Conservation (phyloP, 306 rosid genomes). For the Vicia sativa region DNA sequence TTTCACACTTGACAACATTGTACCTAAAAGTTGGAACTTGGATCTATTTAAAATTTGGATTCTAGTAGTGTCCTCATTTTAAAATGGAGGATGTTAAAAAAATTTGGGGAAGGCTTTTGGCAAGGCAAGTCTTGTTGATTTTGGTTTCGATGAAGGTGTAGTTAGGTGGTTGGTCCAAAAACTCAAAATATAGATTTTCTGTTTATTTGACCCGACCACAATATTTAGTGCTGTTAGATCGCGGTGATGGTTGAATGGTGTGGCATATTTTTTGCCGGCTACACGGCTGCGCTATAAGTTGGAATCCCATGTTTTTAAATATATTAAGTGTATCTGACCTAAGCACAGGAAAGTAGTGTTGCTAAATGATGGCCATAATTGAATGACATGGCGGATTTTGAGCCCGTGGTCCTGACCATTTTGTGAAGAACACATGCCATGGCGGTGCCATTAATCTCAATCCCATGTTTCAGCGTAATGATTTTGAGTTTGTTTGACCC, state of each 20-base stretch:
- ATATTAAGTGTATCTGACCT: no score
- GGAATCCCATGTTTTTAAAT: no score
- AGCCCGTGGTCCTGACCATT: no score
- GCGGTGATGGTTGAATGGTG: not conserved
- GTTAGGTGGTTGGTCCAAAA: slow-evolving; percentile 9
- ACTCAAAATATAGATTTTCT: not conserved
- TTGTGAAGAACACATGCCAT: no score
- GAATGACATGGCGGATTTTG: no score
- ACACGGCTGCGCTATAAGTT: no score
- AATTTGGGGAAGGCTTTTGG: not conserved
- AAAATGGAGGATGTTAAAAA: not conserved
- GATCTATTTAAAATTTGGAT: slow-evolving; percentile 6
- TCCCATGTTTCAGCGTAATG: no score
- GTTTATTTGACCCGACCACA: not conserved
- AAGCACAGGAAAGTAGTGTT: no score
- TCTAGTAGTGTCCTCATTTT: not conserved
- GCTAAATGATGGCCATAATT: no score
- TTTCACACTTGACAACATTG: slow-evolving; percentile 3
- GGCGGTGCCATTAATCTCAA: no score
- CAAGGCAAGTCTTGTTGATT: not conserved
- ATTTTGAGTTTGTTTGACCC: no score
- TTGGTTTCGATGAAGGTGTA: not conserved
- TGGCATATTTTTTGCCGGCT: not conserved
- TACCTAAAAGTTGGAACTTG: slow-evolving; percentile 6
- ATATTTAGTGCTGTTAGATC: not conserved